Conservation (phyloP, 2,329 filamentous ascomycete genomes). For the Beauveria varroae region DNA sequence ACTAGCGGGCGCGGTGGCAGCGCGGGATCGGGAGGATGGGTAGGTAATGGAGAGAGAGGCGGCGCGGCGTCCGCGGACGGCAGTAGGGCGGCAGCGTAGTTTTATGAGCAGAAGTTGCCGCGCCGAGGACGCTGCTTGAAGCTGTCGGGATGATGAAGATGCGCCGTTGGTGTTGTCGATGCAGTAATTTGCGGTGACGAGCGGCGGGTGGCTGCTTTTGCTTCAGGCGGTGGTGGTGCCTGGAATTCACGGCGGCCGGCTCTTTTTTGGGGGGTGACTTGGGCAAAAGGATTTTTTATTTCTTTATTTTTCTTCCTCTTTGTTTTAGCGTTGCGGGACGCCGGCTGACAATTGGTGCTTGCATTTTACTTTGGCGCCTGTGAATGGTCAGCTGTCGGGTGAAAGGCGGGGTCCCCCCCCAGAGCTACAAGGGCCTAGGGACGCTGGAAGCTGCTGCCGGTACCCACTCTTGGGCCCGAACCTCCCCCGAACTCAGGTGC, state of each 20-base stretch:
- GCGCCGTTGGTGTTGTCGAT: constrained; percentile 3
- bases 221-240: constrained; percentile 1
- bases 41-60: neutral
- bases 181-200: constrained; percentile 1
- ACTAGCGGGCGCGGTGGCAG: constrained; percentile 5
- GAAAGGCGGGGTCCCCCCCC: neutral
- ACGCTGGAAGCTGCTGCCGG: constrained; percentile 2
- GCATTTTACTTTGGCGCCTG: neutral
- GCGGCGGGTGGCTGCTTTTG: neutral
- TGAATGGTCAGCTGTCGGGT: neutral
- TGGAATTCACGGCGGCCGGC: constrained; percentile 1
- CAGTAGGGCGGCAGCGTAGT: too few species aligned
- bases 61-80: neutral
- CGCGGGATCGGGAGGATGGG: neutral
- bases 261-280: neutral
- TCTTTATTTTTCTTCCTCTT: neutral
- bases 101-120: constrained; percentile 4
- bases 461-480: neutral
- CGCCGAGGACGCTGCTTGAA: constrained; percentile 5
- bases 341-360: neutral
- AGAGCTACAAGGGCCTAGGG: neutral
- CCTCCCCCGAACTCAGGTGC: neutral
- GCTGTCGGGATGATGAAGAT: neutral
- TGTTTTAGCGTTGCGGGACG: neutral
- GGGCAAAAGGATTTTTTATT: constrained; percentile 4